A percentile compares a stretch with the other conserved stretches of the same genome.
Evolutionary conservation across 2,329 filamentous ascomycete species (phyloP).

Genomic region (Colletotrichum cordylinicola): DNA sequence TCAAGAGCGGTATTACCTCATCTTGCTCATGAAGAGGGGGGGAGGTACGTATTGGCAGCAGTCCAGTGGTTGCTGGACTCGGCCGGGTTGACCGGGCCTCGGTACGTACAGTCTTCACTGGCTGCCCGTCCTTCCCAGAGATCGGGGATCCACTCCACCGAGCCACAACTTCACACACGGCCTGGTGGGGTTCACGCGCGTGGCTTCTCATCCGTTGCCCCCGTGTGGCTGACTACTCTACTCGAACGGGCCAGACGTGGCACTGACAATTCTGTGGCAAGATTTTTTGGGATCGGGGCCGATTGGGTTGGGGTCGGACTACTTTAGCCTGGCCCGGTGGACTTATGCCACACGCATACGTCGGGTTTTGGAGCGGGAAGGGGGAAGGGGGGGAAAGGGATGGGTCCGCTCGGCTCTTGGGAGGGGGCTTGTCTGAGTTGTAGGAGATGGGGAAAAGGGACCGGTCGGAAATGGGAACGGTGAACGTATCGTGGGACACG

Average conservation of each 20-base stretch:
- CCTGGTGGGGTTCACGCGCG: neutral
- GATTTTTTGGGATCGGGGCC: neutral
- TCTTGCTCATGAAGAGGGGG: neutral
- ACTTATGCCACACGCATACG: neutral
- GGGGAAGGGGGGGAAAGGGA: neutral
- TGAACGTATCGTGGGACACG: neutral
- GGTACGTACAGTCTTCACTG: conserved; percentile 13
- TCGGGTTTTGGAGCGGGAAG: neutral
- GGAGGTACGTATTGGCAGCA: neutral
- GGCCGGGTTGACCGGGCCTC: conserved; percentile 14
- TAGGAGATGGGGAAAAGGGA: neutral
- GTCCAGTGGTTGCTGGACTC: neutral
- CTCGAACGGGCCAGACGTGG: neutral
- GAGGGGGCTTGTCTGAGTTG: neutral
- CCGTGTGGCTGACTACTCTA: neutral
- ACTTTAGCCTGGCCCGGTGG: neutral
- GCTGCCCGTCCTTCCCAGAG: neutral
- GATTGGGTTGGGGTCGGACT: neutral
- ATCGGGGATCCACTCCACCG: conserved; percentile 6
- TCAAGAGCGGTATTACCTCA: conserved; percentile 7
- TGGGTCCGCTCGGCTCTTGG: neutral
- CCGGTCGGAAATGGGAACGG: neutral
- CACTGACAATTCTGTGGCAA: neutral
- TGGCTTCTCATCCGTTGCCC: neutral
- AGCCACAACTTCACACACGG: conserved; percentile 15